These are phyloP conservation scores for Rhynchospora pubera DNA, from an alignment of 176 grass and related monocot species.

Conservation along the genomic window DNA sequence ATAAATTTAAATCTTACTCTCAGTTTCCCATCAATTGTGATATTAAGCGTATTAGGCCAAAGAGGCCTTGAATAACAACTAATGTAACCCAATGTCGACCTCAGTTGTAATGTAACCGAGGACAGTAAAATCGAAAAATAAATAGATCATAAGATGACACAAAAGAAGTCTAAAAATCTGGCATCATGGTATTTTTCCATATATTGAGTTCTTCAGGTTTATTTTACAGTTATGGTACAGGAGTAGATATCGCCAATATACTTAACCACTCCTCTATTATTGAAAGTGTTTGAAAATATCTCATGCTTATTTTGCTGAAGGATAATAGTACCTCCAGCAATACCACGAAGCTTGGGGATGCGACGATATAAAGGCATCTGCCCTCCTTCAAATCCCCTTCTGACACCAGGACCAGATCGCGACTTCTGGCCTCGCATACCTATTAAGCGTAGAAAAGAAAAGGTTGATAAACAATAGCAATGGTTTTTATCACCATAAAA, in stretches of 20 bases:
- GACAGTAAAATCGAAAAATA: neutral
- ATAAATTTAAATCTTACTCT: neutral
- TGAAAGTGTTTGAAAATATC: neutral
- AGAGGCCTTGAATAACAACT: neutral
- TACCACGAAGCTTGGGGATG: conserved; percentile 84
- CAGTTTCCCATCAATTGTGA: neutral
- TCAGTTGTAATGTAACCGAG: neutral
- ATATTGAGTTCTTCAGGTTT: neutral
- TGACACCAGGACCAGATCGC: conserved; percentile 71
- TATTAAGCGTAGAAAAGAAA: neutral
- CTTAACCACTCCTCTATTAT: neutral
- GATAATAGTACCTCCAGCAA: conserved; percentile 57
- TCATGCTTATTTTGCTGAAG: neutral
- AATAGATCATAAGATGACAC: neutral
- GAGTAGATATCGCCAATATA: neutral
- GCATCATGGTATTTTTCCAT: neutral
- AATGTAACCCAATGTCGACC: neutral
- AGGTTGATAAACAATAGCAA: neutral
- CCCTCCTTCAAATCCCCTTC: conserved; percentile 90
- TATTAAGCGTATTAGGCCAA: neutral
- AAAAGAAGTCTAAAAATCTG: neutral
- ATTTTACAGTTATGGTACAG: neutral
- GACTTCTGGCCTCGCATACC: conserved; percentile 92
- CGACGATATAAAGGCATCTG: conserved; percentile 96
- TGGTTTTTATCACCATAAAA: neutral